phyloP scores from a whole-genome alignment of 352 stramenopile species.

The Aphanomyces invadans region DNA sequence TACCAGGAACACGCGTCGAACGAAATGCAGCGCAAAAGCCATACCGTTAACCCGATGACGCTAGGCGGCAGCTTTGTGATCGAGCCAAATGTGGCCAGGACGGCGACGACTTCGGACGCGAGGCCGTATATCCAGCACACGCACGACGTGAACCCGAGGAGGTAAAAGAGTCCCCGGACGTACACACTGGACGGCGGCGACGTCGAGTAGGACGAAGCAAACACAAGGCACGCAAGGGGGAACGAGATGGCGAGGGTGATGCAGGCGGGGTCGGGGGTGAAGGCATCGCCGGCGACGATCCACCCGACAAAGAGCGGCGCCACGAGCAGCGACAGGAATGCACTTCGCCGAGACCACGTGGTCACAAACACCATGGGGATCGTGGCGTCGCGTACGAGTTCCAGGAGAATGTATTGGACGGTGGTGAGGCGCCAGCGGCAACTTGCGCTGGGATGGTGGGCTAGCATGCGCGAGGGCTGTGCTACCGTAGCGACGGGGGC shows the following conservation, averaged over 20 bases:
- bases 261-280: conserved; percentile 36
- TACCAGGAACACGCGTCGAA: too few species aligned
- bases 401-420: conserved; percentile 42
- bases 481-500: too few species aligned
- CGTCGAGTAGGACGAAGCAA: conserved; percentile 55
- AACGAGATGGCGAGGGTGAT: conserved; percentile 26
- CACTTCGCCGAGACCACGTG: conserved; percentile 70
- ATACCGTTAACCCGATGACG: conserved; percentile 68
- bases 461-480: too few species aligned
- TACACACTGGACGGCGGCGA: conserved; percentile 42
- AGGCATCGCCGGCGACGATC: conserved; percentile 32
- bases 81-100: conserved; percentile 63
- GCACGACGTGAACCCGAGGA: conserved; percentile 69
- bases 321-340: conserved; percentile 72
- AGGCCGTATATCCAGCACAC: conserved; percentile 90
- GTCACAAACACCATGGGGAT: conserved; percentile 62
- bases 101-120: conserved; percentile 75
- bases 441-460: too few species aligned
- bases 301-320: conserved; percentile 85
- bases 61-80: conserved; percentile 74
- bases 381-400: conserved; percentile 54
- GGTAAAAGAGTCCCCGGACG: conserved; percentile 40
- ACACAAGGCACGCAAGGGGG: conserved; percentile 54
- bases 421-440: too few species aligned
- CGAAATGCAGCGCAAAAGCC: too few species aligned